Base-by-base conservation (phyloP, 1,139 yeast genomes). In the Yamadazyma triangularis region DNA sequence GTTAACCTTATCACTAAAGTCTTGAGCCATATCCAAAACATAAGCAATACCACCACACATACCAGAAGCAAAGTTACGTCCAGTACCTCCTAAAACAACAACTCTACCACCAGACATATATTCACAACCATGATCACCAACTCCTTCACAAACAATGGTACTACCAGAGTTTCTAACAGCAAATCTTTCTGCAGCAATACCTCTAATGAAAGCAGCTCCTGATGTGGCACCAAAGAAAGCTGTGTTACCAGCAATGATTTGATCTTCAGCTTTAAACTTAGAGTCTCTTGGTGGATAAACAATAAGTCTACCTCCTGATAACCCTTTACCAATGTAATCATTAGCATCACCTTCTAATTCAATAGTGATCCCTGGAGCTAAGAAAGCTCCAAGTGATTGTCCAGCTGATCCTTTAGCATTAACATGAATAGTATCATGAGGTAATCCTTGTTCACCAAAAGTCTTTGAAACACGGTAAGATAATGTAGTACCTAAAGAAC, bases 101-200 rank as follows among this genome's bases (percentile, higher is more conserved):
- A 91, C 95, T 51, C 97, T 79, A 58, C 98, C 98, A 59, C 98
- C 97, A 50, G 97, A 88, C 98, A 91, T 91, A 68, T 91, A 91
- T 63, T 91, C 98, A 69, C 96, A 91, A 34, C 98, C 97, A 59
- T 91, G 96, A 57, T 89, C 96, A 69, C 98, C 98, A 42, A 87
- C 83, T 55, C 96, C 96, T 65, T 91, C 98, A 44, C 87, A 88
- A 42, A 91, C 97, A 44, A 95, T 93, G 38, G 82, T 83, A 25
- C 97, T 97, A 61, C 98, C 98, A 25, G 97, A 91, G 73, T 91
- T 91, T 70, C 98, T 84, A 36, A 91, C 98, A 13, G 95, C 95
- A 60, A 91, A 91, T 62, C 98, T 82, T 69, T 91, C 98, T 40
- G 98, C 97, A 24, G 96, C 97, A 59, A 89, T 79, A 73, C 98